Base-by-base conservation (phyloP, 2,329 filamentous ascomycete species). In the Diaporthe sp. region DNA sequence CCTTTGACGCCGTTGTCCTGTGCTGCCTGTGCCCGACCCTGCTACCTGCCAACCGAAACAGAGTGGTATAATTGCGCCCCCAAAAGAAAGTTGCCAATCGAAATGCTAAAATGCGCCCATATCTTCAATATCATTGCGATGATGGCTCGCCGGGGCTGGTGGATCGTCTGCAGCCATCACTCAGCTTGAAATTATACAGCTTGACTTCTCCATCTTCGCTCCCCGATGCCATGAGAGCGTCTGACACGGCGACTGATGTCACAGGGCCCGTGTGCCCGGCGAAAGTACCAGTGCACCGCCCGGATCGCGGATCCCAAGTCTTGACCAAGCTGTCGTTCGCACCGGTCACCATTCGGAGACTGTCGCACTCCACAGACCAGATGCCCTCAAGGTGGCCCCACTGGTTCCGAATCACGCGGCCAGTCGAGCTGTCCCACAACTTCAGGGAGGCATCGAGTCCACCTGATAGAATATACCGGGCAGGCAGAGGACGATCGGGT, bases 361-460 rank as follows among this genome's bases (percentile, higher is more conserved):
- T 96, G 83, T 98, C 96, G 4, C 94, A 96, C 0, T 94, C 94
- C 3, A 99, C 88, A 8, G 94, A 94, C 97, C 97, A 99, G 27
- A 99, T 93, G 42, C 97, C 97, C 83, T 99, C 97, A 30, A 99
- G 90, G 80, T 99, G 97, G 0, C 97, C 97, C 81, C 98, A 99
- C 87, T 98, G 97, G 42, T 95, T 97, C 76, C 95, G 94, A 44
- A 98, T 88, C 79, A 94, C 98, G 76, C 91, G 91, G 50, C 94
- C 95, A 0, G 93, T 93, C 7, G 90, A 90, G 1, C 95, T 94
- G 81, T 98, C 95, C 96, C 97, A 99, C 27, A 98, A 89, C 15
- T 96, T 93, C 76, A 98, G 94, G 0, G 95, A 98, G 73, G 93
- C 94, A 83, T 99, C 97, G 25, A 99, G 89, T 0, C 95, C 95